Percentiles rank a stretch among this genome's conserved stretches.
Evolutionary conservation across 1,284 basidiomycete genomes (phyloP).

Genomic region (Coriolopsis trogii): DNA sequence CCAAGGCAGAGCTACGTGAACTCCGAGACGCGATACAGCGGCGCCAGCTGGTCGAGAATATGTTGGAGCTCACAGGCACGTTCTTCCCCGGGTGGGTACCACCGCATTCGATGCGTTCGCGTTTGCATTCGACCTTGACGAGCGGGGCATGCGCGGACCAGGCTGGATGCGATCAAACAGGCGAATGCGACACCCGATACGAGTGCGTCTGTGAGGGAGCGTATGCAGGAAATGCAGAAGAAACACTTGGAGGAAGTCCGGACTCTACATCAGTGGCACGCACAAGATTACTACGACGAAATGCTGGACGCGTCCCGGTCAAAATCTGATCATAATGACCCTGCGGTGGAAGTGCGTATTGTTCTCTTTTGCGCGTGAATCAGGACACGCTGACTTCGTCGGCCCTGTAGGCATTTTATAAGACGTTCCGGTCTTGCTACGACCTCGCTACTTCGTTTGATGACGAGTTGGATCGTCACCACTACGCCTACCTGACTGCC

Average conservation of each 20-base stretch:
- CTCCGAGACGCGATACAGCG: conserved; percentile 27
- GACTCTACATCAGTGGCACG: conserved; percentile 29
- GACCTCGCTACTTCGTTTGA: conserved; percentile 20
- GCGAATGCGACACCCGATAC: conserved; percentile 23
- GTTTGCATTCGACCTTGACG: too few relatives aligned
- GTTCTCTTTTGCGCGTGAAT: background rate
- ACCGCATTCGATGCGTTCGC: too few relatives aligned
- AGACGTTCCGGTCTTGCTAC: background rate
- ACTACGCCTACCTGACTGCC: conserved; percentile 44
- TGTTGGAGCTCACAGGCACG: conserved; percentile 29
- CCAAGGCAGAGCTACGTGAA: conserved; percentile 11
- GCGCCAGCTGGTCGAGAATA: conserved; percentile 27
- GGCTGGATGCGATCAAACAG: conserved; percentile 25
- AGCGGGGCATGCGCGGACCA: background rate
- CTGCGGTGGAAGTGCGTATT: conserved; percentile 25
- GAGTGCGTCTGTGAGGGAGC: conserved; percentile 17
- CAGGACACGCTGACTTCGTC: background rate
- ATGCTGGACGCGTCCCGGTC: conserved; percentile 25
- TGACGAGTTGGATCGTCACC: conserved; percentile 33
- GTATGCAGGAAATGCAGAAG: conserved; percentile 22
- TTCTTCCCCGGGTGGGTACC: conserved; percentile 34
- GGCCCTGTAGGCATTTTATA: conserved; percentile 12
- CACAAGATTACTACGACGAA: conserved; percentile 30
- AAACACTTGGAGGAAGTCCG: conserved; percentile 26
- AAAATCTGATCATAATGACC: conserved; percentile 12